A percentile compares a stretch with the other conserved stretches of the same genome.
Conservation (phyloP, 73 alveolate species). For the Paramecium tetraurelia region DNA sequence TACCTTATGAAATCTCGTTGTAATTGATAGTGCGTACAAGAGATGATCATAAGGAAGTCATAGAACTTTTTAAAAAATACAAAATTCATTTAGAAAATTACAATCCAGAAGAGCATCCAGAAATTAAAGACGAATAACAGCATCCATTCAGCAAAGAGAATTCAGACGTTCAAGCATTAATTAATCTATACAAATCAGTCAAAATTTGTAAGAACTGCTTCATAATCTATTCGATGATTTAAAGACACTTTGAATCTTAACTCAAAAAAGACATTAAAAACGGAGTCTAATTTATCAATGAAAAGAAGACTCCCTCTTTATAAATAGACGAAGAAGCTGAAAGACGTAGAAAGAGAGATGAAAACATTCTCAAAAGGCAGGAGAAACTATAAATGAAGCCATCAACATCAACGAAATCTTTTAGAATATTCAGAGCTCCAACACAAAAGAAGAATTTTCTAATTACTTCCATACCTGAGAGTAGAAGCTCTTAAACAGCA, state of each 20-base stretch:
- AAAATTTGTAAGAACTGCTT: constrained; percentile 30
- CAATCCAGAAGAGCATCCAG: constrained; percentile 38
- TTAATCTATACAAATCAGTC: constrained; percentile 17
- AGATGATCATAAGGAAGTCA: constrained; percentile 27
- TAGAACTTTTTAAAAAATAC: constrained; percentile 10
- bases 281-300: neutral
- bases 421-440: neutral
- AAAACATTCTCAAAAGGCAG: neutral
- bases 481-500: neutral
- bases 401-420: neutral
- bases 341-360: neutral
- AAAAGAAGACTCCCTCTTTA: neutral
- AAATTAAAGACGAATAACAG: neutral
- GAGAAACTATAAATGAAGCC: neutral
- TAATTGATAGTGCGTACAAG: constrained; percentile 2
- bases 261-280: neutral
- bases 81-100: constrained; percentile 25
- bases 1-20: constrained; percentile 33
- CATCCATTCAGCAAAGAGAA: constrained; percentile 2
- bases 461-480: constrained; percentile 16
- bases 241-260: neutral
- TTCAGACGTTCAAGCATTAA: constrained; percentile 12
- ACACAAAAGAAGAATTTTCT: neutral
- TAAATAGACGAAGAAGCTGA: neutral
- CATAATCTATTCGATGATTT: constrained; percentile 11